Percentiles rank a stretch among this genome's conserved stretches.
These are phyloP conservation scores for Kluyveromyces starmeri DNA, from an alignment of 805 yeast genomes.

Conservation along the genomic window DNA sequence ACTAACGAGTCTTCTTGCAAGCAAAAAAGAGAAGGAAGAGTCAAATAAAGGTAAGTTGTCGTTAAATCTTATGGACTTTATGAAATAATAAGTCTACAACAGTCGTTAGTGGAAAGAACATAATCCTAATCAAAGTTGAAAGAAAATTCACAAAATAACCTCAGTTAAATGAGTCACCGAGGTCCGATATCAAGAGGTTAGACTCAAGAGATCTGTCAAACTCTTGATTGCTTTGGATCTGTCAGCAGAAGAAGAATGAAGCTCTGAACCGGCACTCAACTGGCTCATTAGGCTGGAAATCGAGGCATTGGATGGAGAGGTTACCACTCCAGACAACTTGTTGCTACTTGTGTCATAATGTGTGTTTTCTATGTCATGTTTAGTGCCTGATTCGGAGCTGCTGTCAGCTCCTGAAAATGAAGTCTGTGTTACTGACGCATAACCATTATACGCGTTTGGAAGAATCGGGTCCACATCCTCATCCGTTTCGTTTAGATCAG, in stretches of 20 bases:
- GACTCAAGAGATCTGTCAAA: conserved; percentile 6
- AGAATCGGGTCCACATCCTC: neutral
- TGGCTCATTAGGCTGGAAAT: conserved; percentile 4
- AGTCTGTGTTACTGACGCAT: conserved; percentile 2
- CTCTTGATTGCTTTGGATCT: conserved; percentile 7
- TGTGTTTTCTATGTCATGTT: neutral
- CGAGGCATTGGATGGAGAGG: conserved; percentile 5
- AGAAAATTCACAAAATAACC: no score
- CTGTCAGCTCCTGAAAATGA: conserved; percentile 1
- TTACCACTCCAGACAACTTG: conserved; percentile 1
- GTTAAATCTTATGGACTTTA: conserved; percentile 42
- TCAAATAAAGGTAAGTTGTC: conserved; percentile 24
- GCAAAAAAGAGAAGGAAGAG: conserved; percentile 34
- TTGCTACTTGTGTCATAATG: neutral
- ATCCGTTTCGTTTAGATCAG: neutral
- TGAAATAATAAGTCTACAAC: conserved; percentile 27
- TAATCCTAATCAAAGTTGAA: no score
- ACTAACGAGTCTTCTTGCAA: conserved; percentile 33
- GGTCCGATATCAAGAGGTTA: neutral
- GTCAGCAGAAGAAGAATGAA: neutral
- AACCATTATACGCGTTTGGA: conserved; percentile 1
- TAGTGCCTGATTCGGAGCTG: neutral
- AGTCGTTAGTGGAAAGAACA: no score
- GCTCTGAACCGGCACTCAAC: neutral
- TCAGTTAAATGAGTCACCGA: no score